phyloP scores from a whole-genome alignment of 2,329 filamentous ascomycete genomes.

The Cladosporium cucumerinum region DNA sequence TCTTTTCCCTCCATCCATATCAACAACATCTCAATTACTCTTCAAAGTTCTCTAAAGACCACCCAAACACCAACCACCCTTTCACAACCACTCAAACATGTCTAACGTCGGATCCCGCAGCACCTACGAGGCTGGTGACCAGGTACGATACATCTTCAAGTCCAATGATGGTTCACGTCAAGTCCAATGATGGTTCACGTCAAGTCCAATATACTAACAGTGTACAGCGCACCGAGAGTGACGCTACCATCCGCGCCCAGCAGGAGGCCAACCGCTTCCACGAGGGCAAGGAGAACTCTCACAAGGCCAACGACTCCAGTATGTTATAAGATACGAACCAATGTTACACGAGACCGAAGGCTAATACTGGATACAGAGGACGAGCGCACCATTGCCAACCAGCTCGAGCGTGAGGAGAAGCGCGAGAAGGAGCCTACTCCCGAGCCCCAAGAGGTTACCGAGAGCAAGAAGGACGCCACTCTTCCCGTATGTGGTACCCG shows the following conservation, averaged over 20 bases:
- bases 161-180: background rate
- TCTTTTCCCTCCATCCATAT: slow-evolving; percentile 9
- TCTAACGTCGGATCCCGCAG: slow-evolving; percentile 60
- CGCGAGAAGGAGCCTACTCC: slow-evolving; percentile 41
- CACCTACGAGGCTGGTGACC: slow-evolving; percentile 75
- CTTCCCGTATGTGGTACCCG: slow-evolving; percentile 35
- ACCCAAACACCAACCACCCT: background rate
- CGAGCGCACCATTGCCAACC: slow-evolving; percentile 68
- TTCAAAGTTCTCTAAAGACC: background rate
- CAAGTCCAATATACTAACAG: slow-evolving; percentile 6
- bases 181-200: background rate
- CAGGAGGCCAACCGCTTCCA: slow-evolving; percentile 59
- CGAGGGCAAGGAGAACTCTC: slow-evolving; percentile 68
- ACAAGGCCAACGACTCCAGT: slow-evolving; percentile 70
- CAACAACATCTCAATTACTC: slow-evolving; percentile 6
- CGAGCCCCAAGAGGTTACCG: slow-evolving; percentile 35
- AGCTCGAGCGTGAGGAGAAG: slow-evolving; percentile 61
- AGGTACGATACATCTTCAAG: slow-evolving; percentile 39
- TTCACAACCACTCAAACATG: slow-evolving; percentile 38
- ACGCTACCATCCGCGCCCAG: slow-evolving; percentile 38
- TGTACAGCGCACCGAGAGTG: slow-evolving; percentile 53
- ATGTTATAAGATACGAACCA: slow-evolving; percentile 32
- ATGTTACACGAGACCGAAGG: background rate
- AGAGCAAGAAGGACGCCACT: slow-evolving; percentile 58
- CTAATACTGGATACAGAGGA: slow-evolving; percentile 53